These are phyloP conservation scores for Beauveria sp. DNA, from an alignment of 2,329 filamentous ascomycete species.

Conservation along the genomic window DNA sequence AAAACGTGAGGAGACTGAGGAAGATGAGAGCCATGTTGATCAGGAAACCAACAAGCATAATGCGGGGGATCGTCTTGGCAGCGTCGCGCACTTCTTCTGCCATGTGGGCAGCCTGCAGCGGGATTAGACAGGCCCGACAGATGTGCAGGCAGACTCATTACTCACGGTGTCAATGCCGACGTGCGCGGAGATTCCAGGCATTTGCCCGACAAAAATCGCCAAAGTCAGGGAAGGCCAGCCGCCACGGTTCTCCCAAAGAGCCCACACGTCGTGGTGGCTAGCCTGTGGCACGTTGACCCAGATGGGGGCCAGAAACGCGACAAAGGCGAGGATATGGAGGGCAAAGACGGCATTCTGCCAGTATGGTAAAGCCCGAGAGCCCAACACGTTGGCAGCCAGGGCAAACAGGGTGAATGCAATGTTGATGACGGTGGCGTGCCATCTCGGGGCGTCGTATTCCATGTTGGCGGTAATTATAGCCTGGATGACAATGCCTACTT, in stretches of 20 bases:
- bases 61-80: slow-evolving; percentile 9
- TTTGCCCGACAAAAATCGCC: slow-evolving; percentile 14
- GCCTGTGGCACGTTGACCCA: slow-evolving; percentile 14
- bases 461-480: slow-evolving; percentile 13
- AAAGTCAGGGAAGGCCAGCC: slow-evolving; percentile 12
- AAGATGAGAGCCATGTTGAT: slow-evolving; percentile 3
- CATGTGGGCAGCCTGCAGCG: slow-evolving; percentile 12
- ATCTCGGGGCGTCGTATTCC: slow-evolving; percentile 9
- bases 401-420: slow-evolving; percentile 10
- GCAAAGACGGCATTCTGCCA: slow-evolving; percentile 15
- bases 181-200: slow-evolving; percentile 11
- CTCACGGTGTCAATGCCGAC: slow-evolving; percentile 13
- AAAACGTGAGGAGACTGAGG: slow-evolving; percentile 8
- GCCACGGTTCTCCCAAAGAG: slow-evolving; percentile 12
- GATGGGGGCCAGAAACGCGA: slow-evolving; percentile 12
- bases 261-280: slow-evolving; percentile 12
- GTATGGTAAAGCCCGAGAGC: slow-evolving; percentile 8
- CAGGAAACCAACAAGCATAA: slow-evolving; percentile 7
- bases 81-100: slow-evolving; percentile 15
- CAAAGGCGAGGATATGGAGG: slow-evolving; percentile 11
- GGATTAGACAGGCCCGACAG: background rate
- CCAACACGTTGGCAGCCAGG: slow-evolving; percentile 9
- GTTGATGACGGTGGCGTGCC: slow-evolving; percentile 13
- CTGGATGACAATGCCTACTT: slow-evolving; percentile 14
- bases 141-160: background rate